phyloP scores from a whole-genome alignment of 2,329 filamentous ascomycete species.

The Knufia petricola region DNA sequence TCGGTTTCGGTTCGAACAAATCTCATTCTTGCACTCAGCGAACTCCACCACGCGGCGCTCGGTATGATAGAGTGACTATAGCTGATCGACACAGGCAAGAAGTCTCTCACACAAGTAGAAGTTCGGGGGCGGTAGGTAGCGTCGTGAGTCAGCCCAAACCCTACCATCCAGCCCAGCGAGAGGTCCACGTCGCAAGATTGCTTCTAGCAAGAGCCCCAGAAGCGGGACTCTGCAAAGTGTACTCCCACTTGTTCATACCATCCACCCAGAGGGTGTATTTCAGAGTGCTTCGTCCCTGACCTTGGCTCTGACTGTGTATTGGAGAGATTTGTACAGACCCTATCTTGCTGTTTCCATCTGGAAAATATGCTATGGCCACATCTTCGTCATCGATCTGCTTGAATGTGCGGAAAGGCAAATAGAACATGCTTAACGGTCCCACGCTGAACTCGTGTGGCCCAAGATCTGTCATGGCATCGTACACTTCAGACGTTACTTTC shows the following conservation, averaged over 20 bases:
- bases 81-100: too few relatives aligned
- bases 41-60: too few relatives aligned
- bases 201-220: not conserved
- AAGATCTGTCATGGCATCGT: not conserved
- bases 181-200: not conserved
- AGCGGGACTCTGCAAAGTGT: conserved; percentile 31
- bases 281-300: conserved; percentile 48
- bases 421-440: conserved; percentile 88
- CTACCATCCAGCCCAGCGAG: conserved; percentile 1
- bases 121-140: too few relatives aligned
- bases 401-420: conserved; percentile 76
- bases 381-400: conserved; percentile 71
- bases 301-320: conserved; percentile 36
- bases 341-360: conserved; percentile 82
- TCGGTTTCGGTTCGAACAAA: too few relatives aligned
- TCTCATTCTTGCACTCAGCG: too few relatives aligned
- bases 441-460: conserved; percentile 78
- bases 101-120: too few relatives aligned
- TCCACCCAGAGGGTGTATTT: conserved; percentile 77
- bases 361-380: conserved; percentile 70
- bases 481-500: conserved; percentile 22
- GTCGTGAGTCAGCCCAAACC: too few relatives aligned
- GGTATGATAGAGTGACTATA: too few relatives aligned
- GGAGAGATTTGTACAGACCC: conserved; percentile 66
- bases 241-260: conserved; percentile 66